phyloP scores from a whole-genome alignment of 108 stramenopile species.

The Cyclotella cryptica region DNA sequence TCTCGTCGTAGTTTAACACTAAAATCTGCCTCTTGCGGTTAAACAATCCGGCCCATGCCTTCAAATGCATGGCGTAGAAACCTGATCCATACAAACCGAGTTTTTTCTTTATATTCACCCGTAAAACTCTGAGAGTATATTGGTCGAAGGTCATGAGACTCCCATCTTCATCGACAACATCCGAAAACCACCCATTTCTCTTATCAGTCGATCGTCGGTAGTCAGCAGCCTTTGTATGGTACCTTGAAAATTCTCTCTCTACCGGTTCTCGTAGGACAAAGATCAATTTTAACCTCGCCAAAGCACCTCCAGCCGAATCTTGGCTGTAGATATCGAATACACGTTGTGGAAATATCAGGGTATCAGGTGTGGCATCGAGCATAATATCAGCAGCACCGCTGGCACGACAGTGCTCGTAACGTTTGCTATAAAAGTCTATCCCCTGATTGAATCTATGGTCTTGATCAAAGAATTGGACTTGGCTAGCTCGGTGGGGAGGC shows the following conservation, averaged over 20 bases:
- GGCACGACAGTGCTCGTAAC: conserved; percentile 30
- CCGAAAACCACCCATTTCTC: conserved; percentile 24
- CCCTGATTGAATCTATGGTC: conserved; percentile 39
- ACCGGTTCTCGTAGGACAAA: conserved; percentile 38
- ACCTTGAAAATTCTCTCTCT: conserved; percentile 15
- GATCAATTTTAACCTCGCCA: conserved; percentile 19
- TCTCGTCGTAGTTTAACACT: conserved; percentile 33
- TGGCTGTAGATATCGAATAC: conserved; percentile 25
- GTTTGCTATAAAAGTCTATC: conserved; percentile 3
- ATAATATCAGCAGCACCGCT: background rate
- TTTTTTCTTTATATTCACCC: background rate
- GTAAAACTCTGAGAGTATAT: conserved; percentile 14
- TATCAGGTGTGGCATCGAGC: conserved; percentile 33
- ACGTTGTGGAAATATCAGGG: conserved; percentile 20
- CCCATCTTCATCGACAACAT: conserved; percentile 11
- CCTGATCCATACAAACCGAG: background rate
- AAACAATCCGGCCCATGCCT: conserved; percentile 23
- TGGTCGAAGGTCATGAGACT: conserved; percentile 37
- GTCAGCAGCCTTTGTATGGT: conserved; percentile 13
- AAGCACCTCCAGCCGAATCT: background rate
- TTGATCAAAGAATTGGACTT: conserved; percentile 54
- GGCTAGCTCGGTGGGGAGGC: background rate
- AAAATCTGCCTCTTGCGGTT: conserved; percentile 24
- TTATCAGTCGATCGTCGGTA: background rate
- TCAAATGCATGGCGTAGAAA: background rate